Conservation (phyloP, 2,329 filamentous ascomycete species). For the Neobulgaria alba region DNA sequence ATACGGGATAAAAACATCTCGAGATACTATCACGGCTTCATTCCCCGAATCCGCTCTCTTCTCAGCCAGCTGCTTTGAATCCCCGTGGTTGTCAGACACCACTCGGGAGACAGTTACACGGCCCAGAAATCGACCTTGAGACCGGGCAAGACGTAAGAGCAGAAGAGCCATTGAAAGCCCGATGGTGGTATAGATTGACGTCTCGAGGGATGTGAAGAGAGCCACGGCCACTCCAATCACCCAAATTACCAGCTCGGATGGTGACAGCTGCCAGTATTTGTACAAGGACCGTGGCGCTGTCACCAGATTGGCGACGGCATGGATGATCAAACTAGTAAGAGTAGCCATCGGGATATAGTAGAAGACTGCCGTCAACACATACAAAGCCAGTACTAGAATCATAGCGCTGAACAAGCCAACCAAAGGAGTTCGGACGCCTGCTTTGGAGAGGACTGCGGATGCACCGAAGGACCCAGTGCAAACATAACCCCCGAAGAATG, state of each 20-base stretch:
- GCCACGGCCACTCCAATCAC: slow-evolving; percentile 4
- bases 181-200: slow-evolving; percentile 4
- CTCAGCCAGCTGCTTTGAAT: no score
- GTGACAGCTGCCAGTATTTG: slow-evolving; percentile 5
- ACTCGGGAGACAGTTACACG: no score
- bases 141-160: slow-evolving; percentile 3
- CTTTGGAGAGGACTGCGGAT: slow-evolving; percentile 4
- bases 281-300: slow-evolving; percentile 3
- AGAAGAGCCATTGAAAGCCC: slow-evolving; percentile 3
- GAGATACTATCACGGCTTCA: no score
- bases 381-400: slow-evolving; percentile 3
- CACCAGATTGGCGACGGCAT: slow-evolving; percentile 5
- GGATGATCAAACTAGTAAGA: slow-evolving; percentile 7
- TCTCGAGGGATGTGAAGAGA: slow-evolving; percentile 5
- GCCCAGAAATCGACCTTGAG: slow-evolving; percentile 5
- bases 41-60: no score
- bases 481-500: slow-evolving; percentile 4
- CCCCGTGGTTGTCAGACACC: no score
- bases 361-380: slow-evolving; percentile 5
- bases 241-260: slow-evolving; percentile 5
- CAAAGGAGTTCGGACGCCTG: slow-evolving; percentile 5
- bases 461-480: slow-evolving; percentile 6
- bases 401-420: slow-evolving; percentile 5
- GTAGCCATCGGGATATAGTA: slow-evolving; percentile 6
- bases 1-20: slow-evolving; percentile 80